Base-by-base conservation (phyloP, 192 early-diverging fungal species). In the Podila minutissima region DNA sequence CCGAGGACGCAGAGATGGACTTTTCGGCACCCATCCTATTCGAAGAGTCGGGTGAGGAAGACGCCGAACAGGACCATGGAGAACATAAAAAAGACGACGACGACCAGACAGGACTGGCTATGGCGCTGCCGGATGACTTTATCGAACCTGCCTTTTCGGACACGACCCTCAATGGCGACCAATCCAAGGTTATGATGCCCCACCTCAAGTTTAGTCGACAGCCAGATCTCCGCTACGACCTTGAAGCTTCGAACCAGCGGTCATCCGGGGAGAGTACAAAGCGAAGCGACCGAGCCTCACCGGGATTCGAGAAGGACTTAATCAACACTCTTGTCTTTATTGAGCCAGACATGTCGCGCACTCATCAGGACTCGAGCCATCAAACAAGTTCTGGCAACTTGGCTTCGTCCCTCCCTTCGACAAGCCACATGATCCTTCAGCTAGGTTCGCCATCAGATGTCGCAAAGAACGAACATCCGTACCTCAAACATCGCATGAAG, bases 1-100 rank as follows among this genome's bases (percentile, higher is more conserved):
- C 75, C 13, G 84, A 83, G 24, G 71, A 75, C 20, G 77, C 77
- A 7, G 84, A 82, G 37, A 78, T 82, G 79, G 75, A 82, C 17
- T 82, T 78, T 59, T 81, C 74, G 29, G 74, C 77, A 6, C 77
- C 83, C 2, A 75, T 82, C 29, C 26, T 84, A 5, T 84, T 84
- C 60, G 77, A 81, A 38, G 77, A 81, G 31, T 79, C 70, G 0
- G 71, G 68, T 9, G 77, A 73, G 9, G 77, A 81, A n/a, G 66
- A 63, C 24, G 7, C 62, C 4, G 37, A 57, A 15, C 50, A 62
- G 46, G 15, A 13, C 41, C 75, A 41, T 5, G 41, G 32, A 7
- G 57, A 46, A 17, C 31, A 33, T 12, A 33, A 61, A 12, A 22
- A 55, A 1, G 66, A 81, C n/a, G 69, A 72, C 8, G 68, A 64